Conservation (phyloP, 352 stramenopile genomes). For the Phytophthora podocarpi region DNA sequence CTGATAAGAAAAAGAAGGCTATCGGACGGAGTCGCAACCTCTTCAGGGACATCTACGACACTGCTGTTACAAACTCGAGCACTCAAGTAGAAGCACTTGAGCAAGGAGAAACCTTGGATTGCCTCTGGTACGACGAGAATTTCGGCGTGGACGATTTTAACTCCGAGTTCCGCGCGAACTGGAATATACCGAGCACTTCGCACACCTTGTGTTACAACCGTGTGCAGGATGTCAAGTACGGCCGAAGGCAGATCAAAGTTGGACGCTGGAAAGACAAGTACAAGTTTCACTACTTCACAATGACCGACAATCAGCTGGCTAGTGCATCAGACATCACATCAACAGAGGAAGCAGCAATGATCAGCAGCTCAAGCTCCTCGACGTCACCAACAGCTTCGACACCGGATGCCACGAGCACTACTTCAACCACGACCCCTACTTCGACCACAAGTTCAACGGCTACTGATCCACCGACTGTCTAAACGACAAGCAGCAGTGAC, state of each 20-base stretch:
- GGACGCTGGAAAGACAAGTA: slow-evolving; percentile 23
- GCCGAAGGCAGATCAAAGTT: slow-evolving; percentile 21
- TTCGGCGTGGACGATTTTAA: slow-evolving; percentile 54
- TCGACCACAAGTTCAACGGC: background rate
- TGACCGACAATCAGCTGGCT: slow-evolving; percentile 29
- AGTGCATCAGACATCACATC: slow-evolving; percentile 28
- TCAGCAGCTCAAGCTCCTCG: background rate
- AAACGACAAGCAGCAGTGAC: background rate
- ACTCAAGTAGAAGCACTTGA: slow-evolving; percentile 40
- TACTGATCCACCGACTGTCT: background rate
- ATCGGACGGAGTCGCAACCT: slow-evolving; percentile 48
- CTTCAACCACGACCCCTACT: background rate
- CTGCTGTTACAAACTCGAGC: slow-evolving; percentile 11
- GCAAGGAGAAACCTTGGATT: slow-evolving; percentile 57
- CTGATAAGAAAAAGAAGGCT: slow-evolving; percentile 27
- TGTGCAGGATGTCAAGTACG: slow-evolving; percentile 27
- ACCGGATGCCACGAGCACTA: too few species aligned
- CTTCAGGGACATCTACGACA: slow-evolving; percentile 38
- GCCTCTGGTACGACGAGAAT: slow-evolving; percentile 52
- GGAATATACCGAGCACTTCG: slow-evolving; percentile 26
- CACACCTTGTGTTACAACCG: slow-evolving; percentile 48
- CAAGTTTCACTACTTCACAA: slow-evolving; percentile 31
- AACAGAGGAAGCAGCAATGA: slow-evolving; percentile 19
- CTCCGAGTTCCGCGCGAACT: slow-evolving; percentile 39
- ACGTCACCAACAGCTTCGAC: slow-evolving; percentile 4